Evolutionary conservation across 208 protist species (phyloP).

Genomic region (Naegleria lovaniensis): DNA sequence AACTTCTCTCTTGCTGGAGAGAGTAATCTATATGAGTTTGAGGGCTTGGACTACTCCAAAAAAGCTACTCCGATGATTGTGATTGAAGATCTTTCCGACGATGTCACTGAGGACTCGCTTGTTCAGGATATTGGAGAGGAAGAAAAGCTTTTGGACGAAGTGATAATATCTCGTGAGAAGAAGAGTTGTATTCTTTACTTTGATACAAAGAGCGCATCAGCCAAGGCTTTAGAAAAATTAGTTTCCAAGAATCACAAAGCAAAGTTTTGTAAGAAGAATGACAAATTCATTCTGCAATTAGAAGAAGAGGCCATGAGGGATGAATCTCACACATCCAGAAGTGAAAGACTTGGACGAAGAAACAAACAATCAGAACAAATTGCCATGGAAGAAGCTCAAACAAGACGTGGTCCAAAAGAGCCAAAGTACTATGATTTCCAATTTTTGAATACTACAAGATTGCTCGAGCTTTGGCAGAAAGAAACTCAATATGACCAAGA

Average conservation of each 20-base stretch:
- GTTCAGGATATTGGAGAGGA: neutral
- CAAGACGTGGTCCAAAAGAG: neutral
- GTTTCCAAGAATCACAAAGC: neutral
- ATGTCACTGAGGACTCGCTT: neutral
- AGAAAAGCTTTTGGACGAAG: neutral
- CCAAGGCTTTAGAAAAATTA: constrained; percentile 12
- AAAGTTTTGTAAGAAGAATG: constrained; percentile 17
- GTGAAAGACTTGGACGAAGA: neutral
- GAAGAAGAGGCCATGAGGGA: neutral
- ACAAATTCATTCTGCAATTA: neutral
- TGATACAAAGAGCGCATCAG: neutral
- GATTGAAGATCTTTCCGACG: neutral
- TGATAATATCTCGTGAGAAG: neutral
- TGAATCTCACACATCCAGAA: neutral
- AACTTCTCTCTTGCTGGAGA: constrained; percentile 83
- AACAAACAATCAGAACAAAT: neutral
- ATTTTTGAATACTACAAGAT: neutral
- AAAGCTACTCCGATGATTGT: constrained; percentile 43
- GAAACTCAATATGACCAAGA: neutral
- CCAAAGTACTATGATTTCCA: constrained; percentile 22
- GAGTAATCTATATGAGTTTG: constrained; percentile 87
- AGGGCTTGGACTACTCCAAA: constrained; percentile 75
- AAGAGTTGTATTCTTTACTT: constrained; percentile 4
- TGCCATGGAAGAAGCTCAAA: neutral
- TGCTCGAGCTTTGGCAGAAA: neutral